A percentile compares a stretch with the other conserved stretches of the same genome.
Evolutionary conservation across 2,329 filamentous ascomycete species (phyloP).

Genomic region (Talaromyces sp.): DNA sequence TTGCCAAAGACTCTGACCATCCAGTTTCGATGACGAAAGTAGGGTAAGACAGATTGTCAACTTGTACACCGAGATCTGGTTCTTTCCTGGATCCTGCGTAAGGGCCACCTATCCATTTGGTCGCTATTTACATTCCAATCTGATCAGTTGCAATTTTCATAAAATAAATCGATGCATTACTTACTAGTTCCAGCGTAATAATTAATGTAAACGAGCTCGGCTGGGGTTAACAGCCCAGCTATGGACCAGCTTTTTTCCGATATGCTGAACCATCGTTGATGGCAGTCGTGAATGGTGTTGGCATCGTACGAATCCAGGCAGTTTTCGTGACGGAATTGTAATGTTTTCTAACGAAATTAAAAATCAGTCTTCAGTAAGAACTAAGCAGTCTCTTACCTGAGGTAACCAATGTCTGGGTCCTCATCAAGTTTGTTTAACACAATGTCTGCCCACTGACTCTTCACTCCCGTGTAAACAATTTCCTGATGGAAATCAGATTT

Average conservation of each 20-base stretch:
- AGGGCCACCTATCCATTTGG: constrained; percentile 9
- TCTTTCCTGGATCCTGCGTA: constrained; percentile 17
- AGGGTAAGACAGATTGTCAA: constrained; percentile 4
- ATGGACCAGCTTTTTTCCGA: background rate
- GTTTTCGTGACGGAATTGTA: constrained; percentile 3
- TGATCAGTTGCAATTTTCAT: background rate
- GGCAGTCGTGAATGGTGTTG: constrained; percentile 4
- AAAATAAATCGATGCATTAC: background rate
- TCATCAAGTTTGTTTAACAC: background rate
- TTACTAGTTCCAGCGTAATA: constrained; percentile 2
- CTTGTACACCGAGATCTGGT: constrained; percentile 14
- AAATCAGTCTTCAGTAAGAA: too few relatives aligned
- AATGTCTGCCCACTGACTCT: background rate
- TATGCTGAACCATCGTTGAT: background rate
- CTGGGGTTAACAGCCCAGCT: background rate
- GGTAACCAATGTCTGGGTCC: background rate
- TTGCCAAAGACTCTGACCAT: constrained; percentile 2
- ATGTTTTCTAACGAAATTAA: constrained; percentile 10
- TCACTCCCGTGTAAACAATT: background rate
- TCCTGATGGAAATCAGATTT: background rate
- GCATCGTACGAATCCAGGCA: constrained; percentile 4
- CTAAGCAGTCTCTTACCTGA: too few relatives aligned
- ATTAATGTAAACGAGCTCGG: background rate
- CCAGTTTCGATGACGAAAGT: constrained; percentile 10
- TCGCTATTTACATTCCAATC: constrained; percentile 2